These are phyloP conservation scores for Coelastrella sp. DNA, from an alignment of 139 green algal genomes.

Conservation along the genomic window DNA sequence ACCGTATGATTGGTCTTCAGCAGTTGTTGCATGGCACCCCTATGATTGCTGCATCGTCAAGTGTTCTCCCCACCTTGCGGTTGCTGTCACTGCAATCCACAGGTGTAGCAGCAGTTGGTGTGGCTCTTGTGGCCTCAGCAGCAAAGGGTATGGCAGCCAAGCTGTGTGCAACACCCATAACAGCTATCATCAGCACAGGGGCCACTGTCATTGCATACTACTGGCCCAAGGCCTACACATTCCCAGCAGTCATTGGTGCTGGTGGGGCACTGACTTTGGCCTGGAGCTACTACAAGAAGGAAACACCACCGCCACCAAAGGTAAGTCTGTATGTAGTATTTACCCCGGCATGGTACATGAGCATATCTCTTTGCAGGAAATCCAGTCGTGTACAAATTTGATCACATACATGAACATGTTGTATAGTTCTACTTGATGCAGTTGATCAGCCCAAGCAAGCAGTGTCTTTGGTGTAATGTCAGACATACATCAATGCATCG, in stretches of 20 bases:
- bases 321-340: too few species aligned
- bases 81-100: too few species aligned
- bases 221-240: slow-evolving; percentile 68
- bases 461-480: not conserved
- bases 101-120: slow-evolving; percentile 79
- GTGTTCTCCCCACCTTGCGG: too few species aligned
- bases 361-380: not conserved
- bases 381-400: too few species aligned
- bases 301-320: slow-evolving; percentile 46
- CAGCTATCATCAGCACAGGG: slow-evolving; percentile 53
- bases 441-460: too few species aligned
- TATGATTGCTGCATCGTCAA: too few species aligned
- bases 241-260: slow-evolving; percentile 78
- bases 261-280: slow-evolving; percentile 77
- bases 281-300: slow-evolving; percentile 54
- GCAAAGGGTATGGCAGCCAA: slow-evolving; percentile 77
- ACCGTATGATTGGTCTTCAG: too few species aligned
- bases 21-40: too few species aligned
- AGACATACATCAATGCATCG: too few species aligned
- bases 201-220: slow-evolving; percentile 80
- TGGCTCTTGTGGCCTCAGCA: slow-evolving; percentile 89
- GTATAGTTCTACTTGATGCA: too few species aligned
- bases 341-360: not conserved
- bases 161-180: slow-evolving; percentile 67
- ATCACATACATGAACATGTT: too few species aligned